phyloP scores from a whole-genome alignment of 1,284 basidiomycete species.

The Tylopilus sp. region DNA sequence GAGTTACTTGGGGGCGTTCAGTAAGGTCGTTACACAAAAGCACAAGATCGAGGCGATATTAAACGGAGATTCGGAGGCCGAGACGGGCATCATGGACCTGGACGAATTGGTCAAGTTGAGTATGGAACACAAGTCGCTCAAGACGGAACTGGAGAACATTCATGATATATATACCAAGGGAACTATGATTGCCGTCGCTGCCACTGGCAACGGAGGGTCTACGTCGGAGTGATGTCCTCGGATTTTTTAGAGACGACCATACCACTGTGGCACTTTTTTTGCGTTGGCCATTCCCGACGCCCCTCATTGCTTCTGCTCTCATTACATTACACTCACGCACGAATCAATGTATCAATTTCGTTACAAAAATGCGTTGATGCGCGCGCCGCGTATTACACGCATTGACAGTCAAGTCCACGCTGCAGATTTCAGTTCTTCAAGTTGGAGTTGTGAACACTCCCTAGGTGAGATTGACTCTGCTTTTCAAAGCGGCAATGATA shows the following conservation, averaged over 20 bases:
- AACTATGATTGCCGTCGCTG: background rate
- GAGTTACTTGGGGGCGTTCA: slow-evolving; percentile 46
- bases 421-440: no score
- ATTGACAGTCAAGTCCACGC: no score
- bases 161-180: slow-evolving; percentile 34
- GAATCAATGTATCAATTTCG: background rate
- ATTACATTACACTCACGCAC: background rate
- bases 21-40: slow-evolving; percentile 45
- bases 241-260: background rate
- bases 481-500: no score
- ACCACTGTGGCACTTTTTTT: background rate
- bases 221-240: slow-evolving; percentile 17
- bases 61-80: slow-evolving; percentile 34
- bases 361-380: background rate
- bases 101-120: slow-evolving; percentile 49
- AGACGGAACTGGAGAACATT: slow-evolving; percentile 47
- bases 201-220: background rate
- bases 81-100: slow-evolving; percentile 45
- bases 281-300: background rate
- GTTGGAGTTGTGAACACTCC: no score
- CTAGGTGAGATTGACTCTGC: no score
- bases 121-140: slow-evolving; percentile 38
- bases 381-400: no score
- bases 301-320: background rate
- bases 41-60: slow-evolving; percentile 40